Conservation (phyloP, 2,329 filamentous ascomycete species). For the Epichloe elymi region DNA sequence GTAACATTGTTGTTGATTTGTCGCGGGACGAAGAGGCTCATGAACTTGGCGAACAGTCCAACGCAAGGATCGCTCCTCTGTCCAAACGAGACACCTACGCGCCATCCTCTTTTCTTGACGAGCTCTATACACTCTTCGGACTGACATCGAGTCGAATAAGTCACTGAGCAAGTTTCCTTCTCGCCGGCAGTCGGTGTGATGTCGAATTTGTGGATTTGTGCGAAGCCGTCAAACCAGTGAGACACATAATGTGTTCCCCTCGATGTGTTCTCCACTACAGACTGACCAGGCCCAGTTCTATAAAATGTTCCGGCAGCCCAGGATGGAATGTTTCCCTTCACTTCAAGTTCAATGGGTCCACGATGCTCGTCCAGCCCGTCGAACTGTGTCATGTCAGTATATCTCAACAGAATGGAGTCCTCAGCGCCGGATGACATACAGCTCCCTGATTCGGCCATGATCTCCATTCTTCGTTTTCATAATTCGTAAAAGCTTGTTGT, state of each 20-base stretch:
- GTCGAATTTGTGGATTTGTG: conserved; percentile 59
- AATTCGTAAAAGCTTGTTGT: conserved; percentile 13
- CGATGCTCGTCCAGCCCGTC: conserved; percentile 53
- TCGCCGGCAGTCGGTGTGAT: conserved; percentile 34
- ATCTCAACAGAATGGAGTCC: background rate
- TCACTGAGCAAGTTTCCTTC: conserved; percentile 27
- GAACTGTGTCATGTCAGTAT: conserved; percentile 36
- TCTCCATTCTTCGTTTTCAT: conserved; percentile 21
- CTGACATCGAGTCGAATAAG: conserved; percentile 60
- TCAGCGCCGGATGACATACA: conserved; percentile 15
- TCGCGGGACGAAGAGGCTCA: conserved; percentile 40
- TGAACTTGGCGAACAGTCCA: conserved; percentile 58
- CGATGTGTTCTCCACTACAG: conserved; percentile 43
- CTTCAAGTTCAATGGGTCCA: conserved; percentile 47
- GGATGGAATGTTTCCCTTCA: conserved; percentile 54
- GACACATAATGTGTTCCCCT: conserved; percentile 46
- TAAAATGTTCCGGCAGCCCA: conserved; percentile 63
- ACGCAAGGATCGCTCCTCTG: conserved; percentile 63
- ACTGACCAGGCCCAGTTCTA: conserved; percentile 59
- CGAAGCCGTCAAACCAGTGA: conserved; percentile 76
- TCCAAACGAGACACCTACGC: conserved; percentile 50
- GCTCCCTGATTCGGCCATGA: conserved; percentile 36
- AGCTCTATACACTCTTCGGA: conserved; percentile 48
- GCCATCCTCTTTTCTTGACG: conserved; percentile 45
- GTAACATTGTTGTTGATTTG: conserved; percentile 49